Percentiles rank a stretch among this genome's conserved stretches.
phyloP scores from a whole-genome alignment of 2,329 filamentous ascomycete species.

The Colletotrichum kahawae region DNA sequence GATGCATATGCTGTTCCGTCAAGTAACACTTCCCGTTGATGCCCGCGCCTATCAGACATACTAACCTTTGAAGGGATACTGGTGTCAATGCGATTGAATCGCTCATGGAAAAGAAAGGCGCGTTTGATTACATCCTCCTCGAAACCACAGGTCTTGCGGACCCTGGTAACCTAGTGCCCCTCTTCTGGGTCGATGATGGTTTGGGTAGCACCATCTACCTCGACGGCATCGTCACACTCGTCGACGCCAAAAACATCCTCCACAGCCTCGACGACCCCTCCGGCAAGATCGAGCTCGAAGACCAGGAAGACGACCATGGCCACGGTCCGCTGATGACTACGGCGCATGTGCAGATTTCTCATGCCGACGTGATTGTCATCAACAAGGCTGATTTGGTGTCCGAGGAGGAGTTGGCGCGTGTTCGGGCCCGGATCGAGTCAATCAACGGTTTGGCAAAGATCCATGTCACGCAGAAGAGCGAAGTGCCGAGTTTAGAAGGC shows the following conservation, averaged over 20 bases:
- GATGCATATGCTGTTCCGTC: conserved; percentile 97
- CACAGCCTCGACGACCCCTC: conserved; percentile 77
- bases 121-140: conserved; percentile 96
- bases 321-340: conserved; percentile 80
- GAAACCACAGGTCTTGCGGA: conserved; percentile 96
- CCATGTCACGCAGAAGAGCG: conserved; percentile 79
- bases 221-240: conserved; percentile 93
- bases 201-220: conserved; percentile 95
- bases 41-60: background rate
- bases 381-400: conserved; percentile 92
- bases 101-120: conserved; percentile 90
- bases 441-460: conserved; percentile 92
- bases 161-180: conserved; percentile 90
- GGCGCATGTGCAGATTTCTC: conserved; percentile 94
- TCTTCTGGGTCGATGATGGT: conserved; percentile 98
- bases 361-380: conserved; percentile 92
- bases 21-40: conserved; percentile 60
- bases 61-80: conserved; percentile 67
- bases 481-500: conserved; percentile 82
- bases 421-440: conserved; percentile 74
- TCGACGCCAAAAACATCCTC: conserved; percentile 93
- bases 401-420: conserved; percentile 68
- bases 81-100: conserved; percentile 96
- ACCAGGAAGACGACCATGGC: conserved; percentile 44
- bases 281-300: conserved; percentile 48